Base-by-base conservation (phyloP, 345 rosid genomes). In the Turritis glabra region DNA sequence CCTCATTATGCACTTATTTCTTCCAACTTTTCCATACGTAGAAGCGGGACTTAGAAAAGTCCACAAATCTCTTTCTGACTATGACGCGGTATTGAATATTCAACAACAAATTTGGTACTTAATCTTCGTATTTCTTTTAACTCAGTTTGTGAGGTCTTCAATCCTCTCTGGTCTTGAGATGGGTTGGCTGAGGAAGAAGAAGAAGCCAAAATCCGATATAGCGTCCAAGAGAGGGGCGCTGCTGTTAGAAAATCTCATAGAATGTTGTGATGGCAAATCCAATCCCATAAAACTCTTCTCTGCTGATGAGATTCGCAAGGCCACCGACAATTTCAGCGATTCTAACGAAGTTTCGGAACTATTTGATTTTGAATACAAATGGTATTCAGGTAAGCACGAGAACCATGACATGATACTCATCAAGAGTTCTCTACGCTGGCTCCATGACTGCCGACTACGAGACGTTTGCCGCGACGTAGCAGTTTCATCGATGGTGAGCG, bases 291-390 rank as follows among this genome's bases (percentile, higher is more conserved):
- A 52, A 25, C 25, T 52, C n/a, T 12, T 51, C 30, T 23, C 56
- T 19, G 56, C 56, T 5, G 17, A 12, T 13, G 14, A 22, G 4
- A 25, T 52, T 14, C 17, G 1, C 18, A 25, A 25, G 2, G 32
- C 32, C 18, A 25, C 57, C 3, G 0, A 52, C 9, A 14, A 52
- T 7, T 52, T 25, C 57, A 14, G 18, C 10, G 0, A 52, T 0
- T 52, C 33, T 14, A 52, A 52, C 25, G 3, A 0, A 13, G 3
- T 52, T 25, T 25, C 32, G 5, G 1, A 5, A 23, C 2, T 23
- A 10, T 13, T 0, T 5, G 2, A 2, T 21, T 5, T 0, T 51
- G 0, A 2, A 1, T 2, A 6, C 9, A 0, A 12, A 23, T 51
- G 60, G 40, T 30, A 8, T 30, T 3, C 40, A 29, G 61, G 61